Evolutionary conservation across 139 green algal genomes (phyloP).

Genomic region (Picochlorum sp.): DNA sequence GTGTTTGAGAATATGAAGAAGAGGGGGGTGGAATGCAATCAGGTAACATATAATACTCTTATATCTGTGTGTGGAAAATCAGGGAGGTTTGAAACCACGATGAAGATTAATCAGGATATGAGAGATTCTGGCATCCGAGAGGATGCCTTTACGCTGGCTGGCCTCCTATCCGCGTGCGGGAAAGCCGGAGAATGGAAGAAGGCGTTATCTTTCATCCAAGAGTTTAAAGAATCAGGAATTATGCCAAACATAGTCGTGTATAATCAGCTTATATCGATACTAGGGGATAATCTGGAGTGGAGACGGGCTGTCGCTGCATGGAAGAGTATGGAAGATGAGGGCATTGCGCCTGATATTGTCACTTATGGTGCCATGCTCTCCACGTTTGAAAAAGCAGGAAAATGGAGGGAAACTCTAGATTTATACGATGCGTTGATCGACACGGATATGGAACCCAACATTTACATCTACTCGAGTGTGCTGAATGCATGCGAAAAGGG

Average conservation of each 20-base stretch:
- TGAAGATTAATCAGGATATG: conserved; percentile 63
- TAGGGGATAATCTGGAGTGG: conserved; percentile 45
- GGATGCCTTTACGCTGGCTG: conserved; percentile 74
- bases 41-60: conserved; percentile 72
- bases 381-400: conserved; percentile 35
- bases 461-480: conserved; percentile 36
- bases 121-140: conserved; percentile 34
- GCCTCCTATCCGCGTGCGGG: conserved; percentile 54
- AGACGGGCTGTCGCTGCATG: conserved; percentile 35
- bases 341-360: conserved; percentile 59
- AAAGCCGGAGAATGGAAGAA: conserved; percentile 9
- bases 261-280: conserved; percentile 29
- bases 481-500: conserved; percentile 43
- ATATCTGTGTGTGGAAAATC: conserved; percentile 65
- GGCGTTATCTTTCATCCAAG: conserved; percentile 16
- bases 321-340: conserved; percentile 15
- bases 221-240: conserved; percentile 15
- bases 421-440: conserved; percentile 21
- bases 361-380: conserved; percentile 67
- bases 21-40: conserved; percentile 49
- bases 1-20: conserved; percentile 54
- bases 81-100: conserved; percentile 33
- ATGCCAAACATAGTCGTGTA: conserved; percentile 40
- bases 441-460: conserved; percentile 22
- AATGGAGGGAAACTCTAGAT: conserved; percentile 25